Percentiles rank a stretch among this genome's conserved stretches.
Evolutionary conservation across 2,329 filamentous ascomycete species (phyloP).

Genomic region (Penicillium rolfsii): DNA sequence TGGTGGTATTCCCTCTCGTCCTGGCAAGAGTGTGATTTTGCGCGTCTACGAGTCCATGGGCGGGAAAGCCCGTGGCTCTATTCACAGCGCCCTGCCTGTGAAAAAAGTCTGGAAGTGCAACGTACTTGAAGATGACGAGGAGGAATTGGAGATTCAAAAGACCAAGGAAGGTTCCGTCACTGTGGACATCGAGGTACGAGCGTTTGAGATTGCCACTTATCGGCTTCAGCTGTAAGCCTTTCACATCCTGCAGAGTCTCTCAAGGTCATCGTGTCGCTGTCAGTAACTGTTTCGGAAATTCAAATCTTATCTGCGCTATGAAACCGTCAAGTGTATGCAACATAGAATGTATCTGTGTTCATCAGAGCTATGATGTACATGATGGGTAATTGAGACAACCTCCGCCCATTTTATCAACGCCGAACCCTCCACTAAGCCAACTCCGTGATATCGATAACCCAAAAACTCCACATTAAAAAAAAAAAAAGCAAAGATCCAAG

Average conservation of each 20-base stretch:
- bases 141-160: constrained; percentile 60
- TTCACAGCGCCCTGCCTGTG: constrained; percentile 70
- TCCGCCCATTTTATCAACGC: constrained; percentile 2
- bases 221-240: constrained; percentile 60
- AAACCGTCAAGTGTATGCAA: neutral
- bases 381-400: neutral
- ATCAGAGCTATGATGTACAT: constrained; percentile 8
- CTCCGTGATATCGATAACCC: constrained; percentile 2
- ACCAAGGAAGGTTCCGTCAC: constrained; percentile 39
- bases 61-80: constrained; percentile 72
- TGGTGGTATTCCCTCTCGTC: constrained; percentile 64
- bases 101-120: constrained; percentile 82
- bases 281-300: neutral
- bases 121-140: constrained; percentile 82
- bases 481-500: constrained; percentile 7
- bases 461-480: constrained; percentile 17
- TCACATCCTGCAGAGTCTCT: too few species aligned
- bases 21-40: constrained; percentile 78
- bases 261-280: neutral
- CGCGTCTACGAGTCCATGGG: constrained; percentile 88
- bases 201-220: constrained; percentile 86
- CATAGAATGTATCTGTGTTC: neutral
- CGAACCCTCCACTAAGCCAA: neutral
- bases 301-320: neutral
- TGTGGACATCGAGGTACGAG: constrained; percentile 68